These are phyloP conservation scores for Erodium trifolium DNA, from an alignment of 441 rosid genomes.

Conservation along the genomic window DNA sequence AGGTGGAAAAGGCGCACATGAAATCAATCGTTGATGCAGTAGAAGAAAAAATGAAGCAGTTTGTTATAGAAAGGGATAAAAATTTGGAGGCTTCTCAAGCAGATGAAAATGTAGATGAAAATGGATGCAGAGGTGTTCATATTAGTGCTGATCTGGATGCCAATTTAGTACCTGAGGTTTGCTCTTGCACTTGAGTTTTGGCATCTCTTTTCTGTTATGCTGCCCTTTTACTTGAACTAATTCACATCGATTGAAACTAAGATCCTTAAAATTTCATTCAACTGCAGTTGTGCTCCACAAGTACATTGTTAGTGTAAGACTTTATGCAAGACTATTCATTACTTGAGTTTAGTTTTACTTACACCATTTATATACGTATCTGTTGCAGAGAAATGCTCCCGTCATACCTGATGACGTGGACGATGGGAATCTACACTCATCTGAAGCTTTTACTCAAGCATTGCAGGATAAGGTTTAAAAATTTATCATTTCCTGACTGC, in stretches of 20 bases:
- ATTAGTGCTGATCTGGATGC: slow-evolving; percentile 34
- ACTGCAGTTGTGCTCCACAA: no score
- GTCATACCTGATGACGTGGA: slow-evolving; percentile 19
- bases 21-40: slow-evolving; percentile 34
- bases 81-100: slow-evolving; percentile 25
- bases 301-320: no score
- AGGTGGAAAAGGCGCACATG: slow-evolving; percentile 48
- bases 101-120: slow-evolving; percentile 37
- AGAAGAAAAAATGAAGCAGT: slow-evolving; percentile 41
- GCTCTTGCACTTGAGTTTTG: slow-evolving; percentile 4
- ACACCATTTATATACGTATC: slow-evolving; percentile 13
- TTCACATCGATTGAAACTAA: no score
- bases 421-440: slow-evolving; percentile 34
- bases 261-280: no score
- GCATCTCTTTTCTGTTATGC: neutral
- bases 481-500: neutral
- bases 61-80: slow-evolving; percentile 27
- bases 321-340: neutral
- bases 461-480: slow-evolving; percentile 75
- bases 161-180: slow-evolving; percentile 37
- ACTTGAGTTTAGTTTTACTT: slow-evolving; percentile 1
- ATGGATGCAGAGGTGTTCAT: slow-evolving; percentile 57
- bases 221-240: no score
- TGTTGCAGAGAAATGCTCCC: slow-evolving; percentile 38
- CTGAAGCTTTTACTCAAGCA: slow-evolving; percentile 71